Base-by-base conservation (phyloP, 2,329 filamentous ascomycete species). In the Salinomyces thailandicus region DNA sequence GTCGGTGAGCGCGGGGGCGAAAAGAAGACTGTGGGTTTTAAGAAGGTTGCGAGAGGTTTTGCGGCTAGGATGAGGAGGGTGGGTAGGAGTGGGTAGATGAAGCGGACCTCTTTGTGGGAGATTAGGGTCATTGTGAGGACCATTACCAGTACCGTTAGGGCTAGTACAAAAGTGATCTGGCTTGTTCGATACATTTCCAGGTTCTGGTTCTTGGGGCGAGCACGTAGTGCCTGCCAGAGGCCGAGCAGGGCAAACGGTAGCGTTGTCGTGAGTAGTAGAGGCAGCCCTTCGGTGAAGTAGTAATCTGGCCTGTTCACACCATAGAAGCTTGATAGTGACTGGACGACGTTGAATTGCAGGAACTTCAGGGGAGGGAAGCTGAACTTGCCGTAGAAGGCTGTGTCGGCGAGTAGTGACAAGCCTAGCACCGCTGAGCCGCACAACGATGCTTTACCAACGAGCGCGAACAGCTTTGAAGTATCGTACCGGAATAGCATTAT, bases 101-200 rank as follows among this genome's bases (percentile, higher is more conserved):
- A 98, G 52, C 91, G 85, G 50, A 94, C 84, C 68, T 98, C 91
- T 60, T 98, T 98, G 64, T 98, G 91, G 1, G 85, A 78, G 47
- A 96, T 83, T 31, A 83, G 55, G 1, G 85, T 93, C 20, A 96
- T 71, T 2, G 68, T 59, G 1, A 63, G 56, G 7, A 82, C 62
- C 39, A 79, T 81, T 37, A 79, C 44, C 28, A 80, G 68, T 5
- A 75, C 66, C 18, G 53, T 41, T 5, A 69, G 67, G 7, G 76
- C 68, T 6, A 87, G 62, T 22, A 71, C 69, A 37, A 67, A 69
- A 35, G 41, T 33, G 6, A 38, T 49, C 18, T 47, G 39, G 2
- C 38, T 38, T 20, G 46, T 36, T 12, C 35, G 31, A 35, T 36
- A 43, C 12, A 35, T 37, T n/a, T 36, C 12, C 35, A 47, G 40